These are phyloP conservation scores for Fraxinus greggii DNA, from an alignment of 305 asterid genomes.

Conservation along the genomic window DNA sequence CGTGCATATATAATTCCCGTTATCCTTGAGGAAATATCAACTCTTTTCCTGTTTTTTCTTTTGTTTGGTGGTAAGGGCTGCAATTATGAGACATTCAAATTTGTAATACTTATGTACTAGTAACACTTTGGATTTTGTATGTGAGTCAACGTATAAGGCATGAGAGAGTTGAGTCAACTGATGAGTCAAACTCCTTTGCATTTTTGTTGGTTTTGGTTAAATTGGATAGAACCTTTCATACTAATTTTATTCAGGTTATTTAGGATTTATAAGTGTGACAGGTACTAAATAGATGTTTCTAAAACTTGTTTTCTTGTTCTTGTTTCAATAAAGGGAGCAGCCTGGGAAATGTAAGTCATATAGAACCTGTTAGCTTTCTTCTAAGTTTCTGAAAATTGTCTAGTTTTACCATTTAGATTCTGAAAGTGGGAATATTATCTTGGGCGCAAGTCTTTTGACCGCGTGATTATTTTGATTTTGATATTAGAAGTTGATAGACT, in stretches of 20 bases:
- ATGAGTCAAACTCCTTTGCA: background rate
- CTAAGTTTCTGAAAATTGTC: background rate
- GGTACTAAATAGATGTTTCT: background rate
- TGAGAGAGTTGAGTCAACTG: background rate
- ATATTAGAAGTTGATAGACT: background rate
- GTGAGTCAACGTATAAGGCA: background rate
- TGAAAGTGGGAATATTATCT: background rate
- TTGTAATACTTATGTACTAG: background rate
- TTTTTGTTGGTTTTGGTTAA: background rate
- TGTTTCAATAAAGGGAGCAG: background rate
- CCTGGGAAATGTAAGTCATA: background rate
- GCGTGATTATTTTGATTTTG: background rate
- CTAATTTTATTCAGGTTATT: background rate
- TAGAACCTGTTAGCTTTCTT: background rate
- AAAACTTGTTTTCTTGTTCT: background rate
- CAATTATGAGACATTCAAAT: background rate
- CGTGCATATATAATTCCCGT: background rate
- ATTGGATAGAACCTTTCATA: background rate
- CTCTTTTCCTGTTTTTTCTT: background rate
- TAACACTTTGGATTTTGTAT: background rate
- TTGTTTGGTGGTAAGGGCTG: background rate
- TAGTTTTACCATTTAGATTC: background rate
- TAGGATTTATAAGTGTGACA: background rate
- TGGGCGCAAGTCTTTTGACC: background rate
- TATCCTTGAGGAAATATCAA: background rate